A percentile compares a stretch with the other conserved stretches of the same genome.
These are phyloP conservation scores for Entonaema liquescens DNA, from an alignment of 495 filamentous ascomycete genomes.

Conservation along the genomic window DNA sequence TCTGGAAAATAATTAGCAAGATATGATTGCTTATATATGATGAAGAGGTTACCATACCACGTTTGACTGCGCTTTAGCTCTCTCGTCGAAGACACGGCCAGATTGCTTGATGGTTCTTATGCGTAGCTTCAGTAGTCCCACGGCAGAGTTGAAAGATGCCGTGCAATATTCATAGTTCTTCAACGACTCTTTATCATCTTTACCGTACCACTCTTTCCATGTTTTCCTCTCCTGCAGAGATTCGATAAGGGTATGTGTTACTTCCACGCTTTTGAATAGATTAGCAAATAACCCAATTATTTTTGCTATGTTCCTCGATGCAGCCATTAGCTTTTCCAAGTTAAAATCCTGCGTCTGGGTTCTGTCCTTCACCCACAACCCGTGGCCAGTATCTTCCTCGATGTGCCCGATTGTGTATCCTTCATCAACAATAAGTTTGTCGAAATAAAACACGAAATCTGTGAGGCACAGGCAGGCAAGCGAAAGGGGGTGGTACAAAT, in stretches of 20 bases:
- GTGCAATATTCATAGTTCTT: neutral
- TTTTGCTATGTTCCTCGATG: conserved; percentile 2
- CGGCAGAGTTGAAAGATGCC: neutral
- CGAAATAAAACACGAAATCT: conserved; percentile 11
- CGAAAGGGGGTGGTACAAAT: conserved; percentile 15
- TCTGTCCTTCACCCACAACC: neutral
- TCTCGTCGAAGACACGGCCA: neutral
- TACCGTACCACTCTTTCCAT: neutral
- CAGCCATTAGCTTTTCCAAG: neutral
- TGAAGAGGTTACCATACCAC: no score
- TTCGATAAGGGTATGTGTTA: neutral
- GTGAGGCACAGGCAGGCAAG: conserved; percentile 11
- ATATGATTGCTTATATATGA: no score
- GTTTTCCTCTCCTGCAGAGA: conserved; percentile 1
- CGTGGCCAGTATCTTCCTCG: conserved; percentile 6
- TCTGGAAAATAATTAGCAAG: no score
- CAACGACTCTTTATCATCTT: neutral
- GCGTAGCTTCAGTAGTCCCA: conserved; percentile 1
- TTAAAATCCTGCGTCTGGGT: neutral
- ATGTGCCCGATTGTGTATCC: conserved; percentile 7
- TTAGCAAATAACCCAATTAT: conserved; percentile 7
- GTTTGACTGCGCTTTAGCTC: conserved; percentile 10
- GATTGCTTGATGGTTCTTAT: conserved; percentile 14
- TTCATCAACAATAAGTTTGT: conserved; percentile 8
- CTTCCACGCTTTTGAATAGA: conserved; percentile 10